Evolutionary conservation across 208 protist genomes (phyloP), one percentile per base, ranked within the genome.

Genomic region (Wallacemonas sp.): DNA sequence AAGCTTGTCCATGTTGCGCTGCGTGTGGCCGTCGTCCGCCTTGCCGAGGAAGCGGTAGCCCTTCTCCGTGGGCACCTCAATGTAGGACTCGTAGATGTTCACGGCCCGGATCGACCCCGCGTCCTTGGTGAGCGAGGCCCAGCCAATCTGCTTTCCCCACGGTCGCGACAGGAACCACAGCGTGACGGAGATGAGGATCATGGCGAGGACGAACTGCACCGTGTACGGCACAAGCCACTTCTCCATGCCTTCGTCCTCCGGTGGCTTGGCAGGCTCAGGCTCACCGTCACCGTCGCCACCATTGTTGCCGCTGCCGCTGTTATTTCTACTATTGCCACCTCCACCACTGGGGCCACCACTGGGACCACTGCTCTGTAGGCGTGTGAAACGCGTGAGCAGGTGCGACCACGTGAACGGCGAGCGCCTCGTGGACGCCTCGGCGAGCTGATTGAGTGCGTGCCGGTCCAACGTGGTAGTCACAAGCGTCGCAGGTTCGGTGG

Each of bases 11-110:
- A 91, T 57, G 39, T 82, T 76, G 38, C 74, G 57, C 77, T 91
- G 76, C 64, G 82, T 91, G 76, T 89, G 73, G 18, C 74, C 65
- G 70, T 93, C 77, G 65, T 73, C 71, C 52, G 85, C 57, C 16
- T 86, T 57, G 25, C 84, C 84, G 16, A 91, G 63, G 52, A 76
- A 82, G 16, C 81, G 72, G 65, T 84, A 85, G 23, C 57, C 74
- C 32, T 81, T 68, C 23, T 82, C 74, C 2, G 44, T 44, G n/a
- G 57, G 25, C 38, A 89, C 79, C 62, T 90, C 81, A 16, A 77
- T 63, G 61, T 88, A 89, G 73, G 79, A 68, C 26, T 77, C 42
- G 75, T 90, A 89, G 39, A 93, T 48, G 44, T 74, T 67, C 32
- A 89, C 63, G 32, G 65, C 57, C 2, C 63, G 33, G 45, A 93